phyloP scores from a whole-genome alignment of 176 grass and related monocot species.

The Aegilops sharonensis region DNA sequence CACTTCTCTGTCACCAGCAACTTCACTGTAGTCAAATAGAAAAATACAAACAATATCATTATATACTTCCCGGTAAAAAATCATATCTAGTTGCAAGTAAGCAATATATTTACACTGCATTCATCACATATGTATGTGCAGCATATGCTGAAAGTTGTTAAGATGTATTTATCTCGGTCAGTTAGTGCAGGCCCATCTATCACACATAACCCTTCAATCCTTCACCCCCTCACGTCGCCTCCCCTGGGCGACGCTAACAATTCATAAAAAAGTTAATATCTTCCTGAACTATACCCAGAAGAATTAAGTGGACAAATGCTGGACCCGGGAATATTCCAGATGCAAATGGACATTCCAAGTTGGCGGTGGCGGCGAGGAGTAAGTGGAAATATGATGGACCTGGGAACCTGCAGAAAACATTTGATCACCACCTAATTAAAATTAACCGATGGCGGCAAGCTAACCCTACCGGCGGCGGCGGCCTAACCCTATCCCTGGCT shows the following conservation, averaged over 20 bases:
- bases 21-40: conserved; percentile 51
- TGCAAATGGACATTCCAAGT: neutral
- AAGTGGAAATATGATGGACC: too few relatives aligned
- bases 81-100: neutral
- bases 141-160: neutral
- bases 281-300: neutral
- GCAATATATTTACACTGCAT: neutral
- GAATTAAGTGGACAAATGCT: neutral
- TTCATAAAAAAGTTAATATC: neutral
- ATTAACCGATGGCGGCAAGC: too few relatives aligned
- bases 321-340: neutral
- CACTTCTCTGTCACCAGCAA: conserved; percentile 72
- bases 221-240: too few relatives aligned
- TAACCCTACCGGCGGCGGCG: too few relatives aligned
- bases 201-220: too few relatives aligned
- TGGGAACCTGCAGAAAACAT: too few relatives aligned
- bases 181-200: too few relatives aligned
- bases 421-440: too few relatives aligned
- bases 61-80: too few relatives aligned
- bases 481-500: too few relatives aligned
- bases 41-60: conserved; percentile 6
- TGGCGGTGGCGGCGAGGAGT: too few relatives aligned
- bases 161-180: neutral
- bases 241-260: neutral
- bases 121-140: neutral